Conservation (phyloP, 805 yeast genomes). For the Sugiyamaella qingdaonensis region DNA sequence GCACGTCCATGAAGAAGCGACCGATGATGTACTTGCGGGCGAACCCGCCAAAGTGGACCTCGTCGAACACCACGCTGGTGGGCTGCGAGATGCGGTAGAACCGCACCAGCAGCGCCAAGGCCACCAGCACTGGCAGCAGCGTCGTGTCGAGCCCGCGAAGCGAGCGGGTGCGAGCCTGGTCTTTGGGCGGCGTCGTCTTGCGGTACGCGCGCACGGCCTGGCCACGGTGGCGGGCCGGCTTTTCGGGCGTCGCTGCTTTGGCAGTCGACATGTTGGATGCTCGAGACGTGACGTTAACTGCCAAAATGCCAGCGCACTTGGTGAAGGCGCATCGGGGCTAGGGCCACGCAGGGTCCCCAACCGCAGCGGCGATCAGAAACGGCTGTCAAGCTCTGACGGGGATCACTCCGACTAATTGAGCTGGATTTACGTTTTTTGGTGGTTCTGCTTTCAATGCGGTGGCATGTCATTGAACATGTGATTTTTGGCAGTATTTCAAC, state of each 20-base stretch:
- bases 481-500: no score
- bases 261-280: background rate
- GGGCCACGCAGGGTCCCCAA: background rate
- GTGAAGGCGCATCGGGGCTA: background rate
- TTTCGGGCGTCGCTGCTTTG: background rate
- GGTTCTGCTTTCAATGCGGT: no score
- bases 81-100: constrained; percentile 61
- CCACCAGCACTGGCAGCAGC: constrained; percentile 37
- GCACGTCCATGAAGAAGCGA: constrained; percentile 62
- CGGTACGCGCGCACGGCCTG: constrained; percentile 21
- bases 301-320: background rate
- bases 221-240: background rate
- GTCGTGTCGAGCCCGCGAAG: constrained; percentile 18
- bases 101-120: constrained; percentile 56
- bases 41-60: constrained; percentile 95
- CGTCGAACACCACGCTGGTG: constrained; percentile 83
- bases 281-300: background rate
- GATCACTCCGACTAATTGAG: no score
- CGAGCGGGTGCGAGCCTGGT: constrained; percentile 24
- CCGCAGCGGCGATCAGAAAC: background rate
- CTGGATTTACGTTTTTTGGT: no score
- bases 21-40: constrained; percentile 73
- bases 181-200: constrained; percentile 24
- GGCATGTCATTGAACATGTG: no score
- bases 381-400: no score